Evolutionary conservation across 1,139 yeast species (phyloP).

Genomic region (Lodderomyces pseudojiufengensis): DNA sequence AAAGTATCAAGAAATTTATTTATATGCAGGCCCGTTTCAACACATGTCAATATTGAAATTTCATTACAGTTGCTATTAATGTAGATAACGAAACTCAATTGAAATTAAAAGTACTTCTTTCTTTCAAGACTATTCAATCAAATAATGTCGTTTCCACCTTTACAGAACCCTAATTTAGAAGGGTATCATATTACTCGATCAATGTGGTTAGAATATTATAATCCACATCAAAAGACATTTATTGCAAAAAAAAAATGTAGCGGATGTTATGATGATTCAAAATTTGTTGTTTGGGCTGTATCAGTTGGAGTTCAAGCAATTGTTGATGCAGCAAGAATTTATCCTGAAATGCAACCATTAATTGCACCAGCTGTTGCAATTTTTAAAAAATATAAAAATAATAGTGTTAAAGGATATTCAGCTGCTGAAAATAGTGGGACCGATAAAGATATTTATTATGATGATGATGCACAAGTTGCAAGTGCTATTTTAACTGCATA

Average conservation of each 20-base stretch:
- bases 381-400: conserved; percentile 52
- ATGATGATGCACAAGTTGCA: conserved; percentile 75
- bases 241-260: conserved; percentile 38
- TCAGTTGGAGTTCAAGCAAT: conserved; percentile 62
- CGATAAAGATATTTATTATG: conserved; percentile 65
- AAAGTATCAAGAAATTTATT: neutral
- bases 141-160: conserved; percentile 7
- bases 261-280: conserved; percentile 54
- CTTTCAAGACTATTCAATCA: neutral
- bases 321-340: conserved; percentile 59
- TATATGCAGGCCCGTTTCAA: conserved; percentile 2
- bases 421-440: conserved; percentile 57
- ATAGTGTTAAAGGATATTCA: conserved; percentile 48
- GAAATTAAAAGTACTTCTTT: too few species aligned
- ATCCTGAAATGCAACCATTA: conserved; percentile 56
- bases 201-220: conserved; percentile 49
- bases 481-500: conserved; percentile 64
- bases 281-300: conserved; percentile 66
- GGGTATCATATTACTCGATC: conserved; percentile 45
- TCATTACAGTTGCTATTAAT: too few species aligned
- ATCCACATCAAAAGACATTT: conserved; percentile 39
- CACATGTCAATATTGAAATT: too few species aligned
- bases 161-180: conserved; percentile 43
- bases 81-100: too few species aligned
- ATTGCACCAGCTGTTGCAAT: conserved; percentile 51